These are phyloP conservation scores for Aspergillus calidoustus DNA, from an alignment of 2,329 filamentous ascomycete genomes.

Conservation along the genomic window DNA sequence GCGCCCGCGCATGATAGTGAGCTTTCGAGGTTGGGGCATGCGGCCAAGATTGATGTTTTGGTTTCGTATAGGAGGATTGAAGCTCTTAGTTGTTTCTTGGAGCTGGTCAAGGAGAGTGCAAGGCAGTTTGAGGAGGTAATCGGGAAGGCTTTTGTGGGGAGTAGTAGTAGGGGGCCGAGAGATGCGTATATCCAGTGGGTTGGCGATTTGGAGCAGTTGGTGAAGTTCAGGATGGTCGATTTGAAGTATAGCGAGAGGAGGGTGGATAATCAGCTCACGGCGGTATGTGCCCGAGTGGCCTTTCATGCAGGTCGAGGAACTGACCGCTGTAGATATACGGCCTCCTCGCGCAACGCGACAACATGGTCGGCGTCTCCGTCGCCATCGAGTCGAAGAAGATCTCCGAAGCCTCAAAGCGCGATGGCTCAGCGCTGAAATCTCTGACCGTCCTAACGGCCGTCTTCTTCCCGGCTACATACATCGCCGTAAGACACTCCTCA, in stretches of 20 bases:
- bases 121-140: not conserved
- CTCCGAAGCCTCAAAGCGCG: constrained; percentile 12
- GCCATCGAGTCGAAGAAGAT: constrained; percentile 17
- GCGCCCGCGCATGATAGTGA: constrained; percentile 16
- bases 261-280: constrained; percentile 13
- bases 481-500: constrained; percentile 2
- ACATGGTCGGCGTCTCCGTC: constrained; percentile 15
- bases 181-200: constrained; percentile 10
- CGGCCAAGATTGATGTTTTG: constrained; percentile 9
- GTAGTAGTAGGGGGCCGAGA: not conserved
- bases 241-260: constrained; percentile 5
- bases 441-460: constrained; percentile 11
- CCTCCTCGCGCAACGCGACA: constrained; percentile 14
- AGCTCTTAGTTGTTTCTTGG: not conserved
- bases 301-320: too few relatives aligned
- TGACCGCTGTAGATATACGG: constrained; percentile 9
- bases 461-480: constrained; percentile 12
- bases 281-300: not conserved
- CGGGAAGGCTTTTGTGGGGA: not conserved
- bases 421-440: constrained; percentile 13
- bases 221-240: constrained; percentile 8
- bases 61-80: constrained; percentile 7
- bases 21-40: constrained; percentile 12
- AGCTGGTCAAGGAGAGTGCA: not conserved
- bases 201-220: not conserved